These are phyloP conservation scores for Kodamaea jinghongensis DNA, from an alignment of 805 yeast species.

Conservation along the genomic window DNA sequence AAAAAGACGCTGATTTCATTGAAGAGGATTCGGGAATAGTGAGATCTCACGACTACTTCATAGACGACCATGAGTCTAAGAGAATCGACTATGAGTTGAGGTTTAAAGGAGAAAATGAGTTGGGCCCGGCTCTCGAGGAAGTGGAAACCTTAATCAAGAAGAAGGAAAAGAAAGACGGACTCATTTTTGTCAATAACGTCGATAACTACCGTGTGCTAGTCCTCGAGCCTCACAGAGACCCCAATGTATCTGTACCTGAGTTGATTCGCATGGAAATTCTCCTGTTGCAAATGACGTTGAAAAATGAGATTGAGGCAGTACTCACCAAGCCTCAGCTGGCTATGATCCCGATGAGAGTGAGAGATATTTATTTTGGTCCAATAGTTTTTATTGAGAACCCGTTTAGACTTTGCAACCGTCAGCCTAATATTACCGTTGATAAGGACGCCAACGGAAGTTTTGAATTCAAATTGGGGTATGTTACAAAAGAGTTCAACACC, in stretches of 20 bases:
- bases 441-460: slow-evolving; percentile 7
- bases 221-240: slow-evolving; percentile 17
- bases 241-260: slow-evolving; percentile 6
- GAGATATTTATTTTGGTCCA: slow-evolving; percentile 20
- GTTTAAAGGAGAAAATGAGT: not conserved
- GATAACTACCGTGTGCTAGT: slow-evolving; percentile 23
- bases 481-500: slow-evolving; percentile 29
- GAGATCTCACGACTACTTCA: slow-evolving; percentile 5
- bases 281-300: slow-evolving; percentile 27
- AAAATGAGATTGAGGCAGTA: slow-evolving; percentile 28
- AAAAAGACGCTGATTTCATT: slow-evolving; percentile 36
- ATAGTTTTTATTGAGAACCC: slow-evolving; percentile 30
- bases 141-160: slow-evolving; percentile 1
- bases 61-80: not conserved
- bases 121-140: slow-evolving; percentile 1
- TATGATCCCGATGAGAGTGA: slow-evolving; percentile 11
- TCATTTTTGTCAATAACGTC: slow-evolving; percentile 17
- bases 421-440: slow-evolving; percentile 7
- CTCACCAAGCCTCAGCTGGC: slow-evolving; percentile 15
- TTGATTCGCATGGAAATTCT: slow-evolving; percentile 28
- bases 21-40: slow-evolving; percentile 14
- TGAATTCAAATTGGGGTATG: slow-evolving; percentile 16
- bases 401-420: slow-evolving; percentile 28
- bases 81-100: not conserved
- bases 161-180: slow-evolving; percentile 6